Evolutionary conservation across 2,329 filamentous ascomycete species (phyloP), one percentile per base, ranked within the genome.

Genomic region (Pseudocercospora vitis): DNA sequence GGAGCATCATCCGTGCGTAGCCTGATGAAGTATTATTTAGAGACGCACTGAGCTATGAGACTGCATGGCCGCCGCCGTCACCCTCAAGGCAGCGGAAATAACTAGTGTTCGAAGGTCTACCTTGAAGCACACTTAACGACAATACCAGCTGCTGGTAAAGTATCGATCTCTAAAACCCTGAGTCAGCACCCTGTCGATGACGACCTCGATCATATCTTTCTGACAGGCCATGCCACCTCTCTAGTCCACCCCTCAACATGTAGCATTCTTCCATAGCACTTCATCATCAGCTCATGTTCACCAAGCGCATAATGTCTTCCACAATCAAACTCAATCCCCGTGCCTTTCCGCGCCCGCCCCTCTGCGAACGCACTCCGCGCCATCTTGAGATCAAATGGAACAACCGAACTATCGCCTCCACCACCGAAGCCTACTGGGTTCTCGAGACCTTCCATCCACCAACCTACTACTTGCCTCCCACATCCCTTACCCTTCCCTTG

Each of bases 361-460:
- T 77, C 31, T 73, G 83, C 52, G 80, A 85, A 63, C 74, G 72
- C 62, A 81, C 76, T 4, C 65, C 74, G 2, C 73, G 79, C 46
- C 81, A 82, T 63, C 69, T 86, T 42, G 56, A 70, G 53, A 76
- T 86, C 57, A 80, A 76, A 65, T 84, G 79, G 75, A 72, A 78
- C 21, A 78, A 76, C 16, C 70, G 78, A 40, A 70, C 76, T 45
- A 78, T 85, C 56, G 82, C 81, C 8, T 80, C 85, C 37, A 84
- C 82, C 5, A 78, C 72, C 50, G 75, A 81, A 40, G 81, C 77
- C 2, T 84, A 78, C 65, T 84, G 82, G 82, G 81, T 82, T 3
- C 71, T 85, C 28, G 81, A 85, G 66, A 84, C 81, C 14, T 80
- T 81, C 59, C 82, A 85, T 61, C 80, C 82, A 28, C 83, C 82